phyloP scores from a whole-genome alignment of 345 rosid species.

The Brassica rapa region DNA sequence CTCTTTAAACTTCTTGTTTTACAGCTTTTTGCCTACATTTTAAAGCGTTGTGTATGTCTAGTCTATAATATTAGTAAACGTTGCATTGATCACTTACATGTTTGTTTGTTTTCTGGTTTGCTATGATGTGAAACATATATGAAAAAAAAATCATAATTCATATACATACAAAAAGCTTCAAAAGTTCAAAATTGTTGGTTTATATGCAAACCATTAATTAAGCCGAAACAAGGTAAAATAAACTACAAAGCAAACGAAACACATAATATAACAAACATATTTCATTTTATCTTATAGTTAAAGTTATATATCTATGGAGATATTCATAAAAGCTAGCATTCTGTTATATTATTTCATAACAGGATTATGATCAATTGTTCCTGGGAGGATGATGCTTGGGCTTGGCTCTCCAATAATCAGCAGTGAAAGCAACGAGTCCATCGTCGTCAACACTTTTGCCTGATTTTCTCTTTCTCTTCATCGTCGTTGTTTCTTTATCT shows the following conservation, averaged over 20 bases:
- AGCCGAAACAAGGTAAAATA: conserved; percentile 18
- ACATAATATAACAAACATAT: conserved; percentile 21
- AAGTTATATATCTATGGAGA: neutral
- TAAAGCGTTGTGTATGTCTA: neutral
- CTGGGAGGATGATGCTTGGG: conserved; percentile 79
- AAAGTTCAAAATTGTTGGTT: conserved; percentile 18
- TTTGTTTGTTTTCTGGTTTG: neutral
- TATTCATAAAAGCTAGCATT: neutral
- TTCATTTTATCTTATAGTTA: neutral
- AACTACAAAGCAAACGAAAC: conserved; percentile 7
- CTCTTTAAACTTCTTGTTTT: neutral
- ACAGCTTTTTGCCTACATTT: neutral
- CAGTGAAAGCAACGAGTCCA: conserved; percentile 59
- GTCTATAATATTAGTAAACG: neutral
- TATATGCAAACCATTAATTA: conserved; percentile 16
- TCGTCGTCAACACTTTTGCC: conserved; percentile 40
- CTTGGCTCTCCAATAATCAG: conserved; percentile 59
- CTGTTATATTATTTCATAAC: neutral
- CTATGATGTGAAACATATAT: neutral
- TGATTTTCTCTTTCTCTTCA: conserved; percentile 23
- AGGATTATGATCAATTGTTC: conserved; percentile 48
- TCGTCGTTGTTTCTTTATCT: neutral
- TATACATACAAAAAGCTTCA: neutral
- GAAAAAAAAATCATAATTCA: neutral
- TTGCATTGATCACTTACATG: neutral